Percentiles rank a stretch among this genome's conserved stretches.
Conservation (phyloP, 345 rosid species). For the Moricandia arvensis region DNA sequence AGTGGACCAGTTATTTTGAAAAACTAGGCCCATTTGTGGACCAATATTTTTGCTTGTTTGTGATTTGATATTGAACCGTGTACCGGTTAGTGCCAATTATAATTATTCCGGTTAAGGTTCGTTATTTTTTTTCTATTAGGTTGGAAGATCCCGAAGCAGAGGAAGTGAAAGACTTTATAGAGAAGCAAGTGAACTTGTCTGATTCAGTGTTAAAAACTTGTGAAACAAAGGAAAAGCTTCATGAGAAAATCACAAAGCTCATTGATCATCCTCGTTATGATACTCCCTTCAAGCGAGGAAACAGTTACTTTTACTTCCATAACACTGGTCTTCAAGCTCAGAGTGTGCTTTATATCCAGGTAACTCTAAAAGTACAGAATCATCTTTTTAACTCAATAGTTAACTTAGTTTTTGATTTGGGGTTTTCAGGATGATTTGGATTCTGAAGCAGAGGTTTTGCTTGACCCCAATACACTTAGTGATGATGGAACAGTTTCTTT, state of each 20-base stretch:
- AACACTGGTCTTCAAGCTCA: slow-evolving; percentile 93
- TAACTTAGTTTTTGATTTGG: no score
- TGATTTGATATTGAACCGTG: not conserved
- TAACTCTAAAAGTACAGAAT: not conserved
- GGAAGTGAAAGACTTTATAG: slow-evolving; percentile 71
- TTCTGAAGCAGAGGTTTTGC: slow-evolving; percentile 70
- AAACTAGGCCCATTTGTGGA: slow-evolving; percentile 1
- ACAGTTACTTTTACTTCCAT: slow-evolving; percentile 74
- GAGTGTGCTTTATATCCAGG: slow-evolving; percentile 75
- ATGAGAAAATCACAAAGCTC: slow-evolving; percentile 55
- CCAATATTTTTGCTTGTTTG: slow-evolving; percentile 23
- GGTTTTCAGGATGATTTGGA: slow-evolving; percentile 64
- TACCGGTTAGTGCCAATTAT: slow-evolving; percentile 8
- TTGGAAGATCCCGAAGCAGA: slow-evolving; percentile 88
- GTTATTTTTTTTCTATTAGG: slow-evolving; percentile 40
- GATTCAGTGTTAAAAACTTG: slow-evolving; percentile 62
- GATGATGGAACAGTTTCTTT: slow-evolving; percentile 85
- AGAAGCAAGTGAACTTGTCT: slow-evolving; percentile 64
- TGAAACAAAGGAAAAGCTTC: slow-evolving; percentile 57
- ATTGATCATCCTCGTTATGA: slow-evolving; percentile 84
- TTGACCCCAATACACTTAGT: slow-evolving; percentile 82
- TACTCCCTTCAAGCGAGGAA: slow-evolving; percentile 62
- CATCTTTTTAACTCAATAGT: not conserved
- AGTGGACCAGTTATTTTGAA: slow-evolving; percentile 8
- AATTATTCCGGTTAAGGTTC: not conserved